Evolutionary conservation across 129 eudicot genomes (phyloP), one percentile per base, ranked within the genome.

Genomic region (sunflower (Helianthus annuus)): DNA sequence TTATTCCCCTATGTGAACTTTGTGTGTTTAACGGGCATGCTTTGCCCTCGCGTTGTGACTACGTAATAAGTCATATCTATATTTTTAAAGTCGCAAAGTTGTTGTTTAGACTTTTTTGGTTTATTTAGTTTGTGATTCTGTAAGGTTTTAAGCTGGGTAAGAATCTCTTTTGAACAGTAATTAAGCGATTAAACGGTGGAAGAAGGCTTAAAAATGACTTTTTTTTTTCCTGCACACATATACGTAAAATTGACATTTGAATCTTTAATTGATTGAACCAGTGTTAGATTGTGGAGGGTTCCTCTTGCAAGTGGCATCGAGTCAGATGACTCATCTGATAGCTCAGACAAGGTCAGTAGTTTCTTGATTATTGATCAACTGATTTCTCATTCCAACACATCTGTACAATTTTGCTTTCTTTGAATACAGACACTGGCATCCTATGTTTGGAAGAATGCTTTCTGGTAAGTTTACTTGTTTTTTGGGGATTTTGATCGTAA

Each of bases 251-350:
- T 74, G 17, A 59, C 45, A 9, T 72, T 2, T 40, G 11, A 45
- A 8, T 36, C 32, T 60, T 42, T 61, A 66, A n/a, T 57, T 60
- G 44, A 66, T 59, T 66, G 12, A 76, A 78, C 54, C 87, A 94
- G 97, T 78, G 99, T 94, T 52, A 86, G 92, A 78, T 87, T 88
- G n/a, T 94, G 99, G 97, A 90, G 81, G 78, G 84, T 88, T 71
- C 99, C 99, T 72, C 71, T 63, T 82, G 74, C 91, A 69, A 69
- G 86, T 60, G 79, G 69, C 34, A 74, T 81, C 57, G 88, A 80
- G 44, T 82, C 81, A 46, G 78, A 81, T 74, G 85, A 69, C 39
- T 72, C 83, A 22, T 76, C 81, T 15, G 74, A 76, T 72, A 54
- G 68, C 15, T 56, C 85, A 70, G 72, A 81, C 29, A 83, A 84